Evolutionary conservation across 768 basidiomycete species (phyloP).

Genomic region (Plicaturopsis crispa): DNA sequence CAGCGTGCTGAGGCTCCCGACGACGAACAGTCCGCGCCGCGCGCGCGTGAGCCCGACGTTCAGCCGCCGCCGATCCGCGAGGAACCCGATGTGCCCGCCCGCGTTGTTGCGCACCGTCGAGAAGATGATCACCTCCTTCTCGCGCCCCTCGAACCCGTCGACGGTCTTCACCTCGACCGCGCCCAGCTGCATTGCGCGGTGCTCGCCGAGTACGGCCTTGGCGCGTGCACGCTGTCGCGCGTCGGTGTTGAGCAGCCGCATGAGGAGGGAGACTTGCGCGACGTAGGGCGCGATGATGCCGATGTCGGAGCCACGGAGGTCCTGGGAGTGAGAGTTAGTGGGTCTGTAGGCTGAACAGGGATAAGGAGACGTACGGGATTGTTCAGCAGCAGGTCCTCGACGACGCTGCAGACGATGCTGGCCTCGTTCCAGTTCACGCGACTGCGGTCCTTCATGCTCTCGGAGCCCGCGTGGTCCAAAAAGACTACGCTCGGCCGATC

Average conservation of each 20-base stretch:
- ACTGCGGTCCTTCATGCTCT: constrained; percentile 63
- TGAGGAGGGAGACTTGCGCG: constrained; percentile 75
- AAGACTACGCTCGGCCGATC: constrained; percentile 64
- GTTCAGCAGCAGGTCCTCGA: constrained; percentile 72
- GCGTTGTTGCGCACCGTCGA: constrained; percentile 84
- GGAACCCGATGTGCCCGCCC: constrained; percentile 76
- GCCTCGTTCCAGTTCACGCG: constrained; percentile 75
- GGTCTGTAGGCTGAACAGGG: constrained; percentile 2
- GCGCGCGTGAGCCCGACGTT: constrained; percentile 92
- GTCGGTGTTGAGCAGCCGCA: constrained; percentile 56
- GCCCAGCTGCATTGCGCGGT: constrained; percentile 55
- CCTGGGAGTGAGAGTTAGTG: constrained; percentile 23
- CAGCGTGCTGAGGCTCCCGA: constrained; percentile 68
- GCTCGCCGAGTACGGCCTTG: constrained; percentile 47
- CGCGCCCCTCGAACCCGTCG: constrained; percentile 90
- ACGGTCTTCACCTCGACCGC: constrained; percentile 86
- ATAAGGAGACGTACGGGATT: constrained; percentile 53
- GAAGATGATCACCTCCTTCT: constrained; percentile 90
- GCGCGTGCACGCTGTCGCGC: constrained; percentile 35
- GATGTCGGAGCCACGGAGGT: constrained; percentile 66
- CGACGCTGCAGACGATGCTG: constrained; percentile 65
- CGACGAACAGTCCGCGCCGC: constrained; percentile 74
- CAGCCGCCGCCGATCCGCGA: constrained; percentile 76
- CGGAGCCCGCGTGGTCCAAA: constrained; percentile 68
- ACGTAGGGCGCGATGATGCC: constrained; percentile 91